A percentile compares a stretch with the other conserved stretches of the same genome.
Conservation (phyloP, 2,329 filamentous ascomycete species). For the Claviceps cyperi region DNA sequence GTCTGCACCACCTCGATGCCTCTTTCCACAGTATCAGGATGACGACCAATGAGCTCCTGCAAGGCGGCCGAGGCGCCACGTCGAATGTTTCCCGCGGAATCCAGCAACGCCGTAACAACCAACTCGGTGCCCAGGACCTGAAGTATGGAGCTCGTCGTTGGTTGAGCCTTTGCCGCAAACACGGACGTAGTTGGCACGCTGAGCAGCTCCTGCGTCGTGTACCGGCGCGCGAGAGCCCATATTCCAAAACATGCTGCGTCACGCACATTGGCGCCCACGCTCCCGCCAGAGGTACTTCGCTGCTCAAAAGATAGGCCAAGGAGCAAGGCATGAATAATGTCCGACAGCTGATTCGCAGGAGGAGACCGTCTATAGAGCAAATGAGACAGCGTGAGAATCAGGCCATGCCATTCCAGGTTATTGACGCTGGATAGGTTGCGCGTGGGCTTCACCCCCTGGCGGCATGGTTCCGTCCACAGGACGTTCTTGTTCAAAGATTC, state of each 20-base stretch:
- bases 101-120: conserved; percentile 67
- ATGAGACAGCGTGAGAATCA: conserved; percentile 78
- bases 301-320: conserved; percentile 81
- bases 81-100: conserved; percentile 85
- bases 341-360: conserved; percentile 51
- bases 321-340: conserved; percentile 63
- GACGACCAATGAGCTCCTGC: conserved; percentile 84
- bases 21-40: conserved; percentile 68
- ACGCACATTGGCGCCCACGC: conserved; percentile 76
- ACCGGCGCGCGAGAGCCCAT: conserved; percentile 81
- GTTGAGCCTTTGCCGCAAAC: conserved; percentile 24
- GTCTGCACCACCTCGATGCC: conserved; percentile 79
- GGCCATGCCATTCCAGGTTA: conserved; percentile 77
- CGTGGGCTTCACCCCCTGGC: conserved; percentile 18
- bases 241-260: conserved; percentile 95
- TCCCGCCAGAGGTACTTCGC: conserved; percentile 68
- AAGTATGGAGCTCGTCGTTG: conserved; percentile 36
- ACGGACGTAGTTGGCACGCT: conserved; percentile 38
- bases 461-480: conserved; percentile 32
- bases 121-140: conserved; percentile 73
- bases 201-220: conserved; percentile 64
- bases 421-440: conserved; percentile 63
- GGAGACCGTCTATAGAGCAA: conserved; percentile 74
- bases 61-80: conserved; percentile 84
- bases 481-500: conserved; percentile 49